These are phyloP conservation scores for Magnusiomyces suaveolens DNA, from an alignment of 1,139 yeast species.

Conservation along the genomic window DNA sequence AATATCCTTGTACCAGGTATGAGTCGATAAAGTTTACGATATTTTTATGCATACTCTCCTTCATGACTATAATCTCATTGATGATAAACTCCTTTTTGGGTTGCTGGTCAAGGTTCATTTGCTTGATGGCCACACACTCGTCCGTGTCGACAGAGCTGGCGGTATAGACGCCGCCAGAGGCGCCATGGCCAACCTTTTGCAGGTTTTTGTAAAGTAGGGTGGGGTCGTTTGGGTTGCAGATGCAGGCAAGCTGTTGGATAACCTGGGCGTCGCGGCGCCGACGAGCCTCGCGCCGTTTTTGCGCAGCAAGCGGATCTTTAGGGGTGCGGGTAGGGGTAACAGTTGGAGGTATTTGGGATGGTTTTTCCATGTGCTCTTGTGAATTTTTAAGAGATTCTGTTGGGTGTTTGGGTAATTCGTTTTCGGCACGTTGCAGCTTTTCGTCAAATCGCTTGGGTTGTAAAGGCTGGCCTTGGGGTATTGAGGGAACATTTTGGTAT, in stretches of 20 bases:
- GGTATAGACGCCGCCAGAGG: conserved; percentile 93
- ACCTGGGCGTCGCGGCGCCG: conserved; percentile 59
- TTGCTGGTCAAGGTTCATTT: conserved; percentile 87
- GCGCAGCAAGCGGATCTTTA: conserved; percentile 31
- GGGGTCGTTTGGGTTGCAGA: conserved; percentile 86
- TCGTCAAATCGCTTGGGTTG: conserved; percentile 3
- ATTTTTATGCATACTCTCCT: conserved; percentile 81
- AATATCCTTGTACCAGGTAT: conserved; percentile 52
- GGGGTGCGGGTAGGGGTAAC: conserved; percentile 7
- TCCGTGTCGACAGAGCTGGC: conserved; percentile 61
- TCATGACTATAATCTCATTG: conserved; percentile 92
- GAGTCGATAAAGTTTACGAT: conserved; percentile 91
- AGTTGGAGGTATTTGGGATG: conserved; percentile 20
- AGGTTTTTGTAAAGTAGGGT: conserved; percentile 55
- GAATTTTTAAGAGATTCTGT: conserved; percentile 26
- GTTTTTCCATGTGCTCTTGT: conserved; percentile 26
- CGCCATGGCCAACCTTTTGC: conserved; percentile 92
- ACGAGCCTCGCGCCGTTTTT: conserved; percentile 68
- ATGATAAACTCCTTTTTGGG: conserved; percentile 91
- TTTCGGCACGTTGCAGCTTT: conserved; percentile 14
- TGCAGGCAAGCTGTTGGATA: conserved; percentile 57
- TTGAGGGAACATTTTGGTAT: conserved; percentile 17
- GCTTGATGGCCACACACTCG: conserved; percentile 82
- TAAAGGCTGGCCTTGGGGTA: conserved; percentile 14
- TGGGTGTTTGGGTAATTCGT: conserved; percentile 17